Evolutionary conservation across 371 early-diverging fungal species (phyloP), one percentile per base, ranked within the genome.

Genomic region (Mortierella sp.): DNA sequence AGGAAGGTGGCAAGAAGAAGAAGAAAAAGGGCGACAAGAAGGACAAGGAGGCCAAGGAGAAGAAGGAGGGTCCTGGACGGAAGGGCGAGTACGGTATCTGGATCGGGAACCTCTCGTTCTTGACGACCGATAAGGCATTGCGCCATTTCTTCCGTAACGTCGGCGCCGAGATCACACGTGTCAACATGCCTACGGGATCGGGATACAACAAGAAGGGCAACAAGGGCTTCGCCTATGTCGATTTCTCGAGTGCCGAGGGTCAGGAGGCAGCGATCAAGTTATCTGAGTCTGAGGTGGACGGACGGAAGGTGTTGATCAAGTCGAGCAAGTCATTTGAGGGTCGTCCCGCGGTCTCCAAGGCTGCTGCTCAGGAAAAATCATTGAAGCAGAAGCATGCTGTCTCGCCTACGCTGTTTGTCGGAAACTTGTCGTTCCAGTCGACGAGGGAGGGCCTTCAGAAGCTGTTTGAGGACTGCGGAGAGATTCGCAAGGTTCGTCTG

Each of bases 381-480:
- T 12, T 65, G 46, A 84, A 87, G 77, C 91, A 91, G 79, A 91
- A 91, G 87, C 90, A 91, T 48, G 91, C 88, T 7, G 95, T 95
- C 41, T 91, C 93, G 58, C 91, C 95, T 44, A 94, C 96, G 5
- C 88, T 98, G 48, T 97, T 97, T 87, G 78, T 97, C 7, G 97
- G 97, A 48, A 97, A 97, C 89, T 83, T 98, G 75, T 88, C 91
- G 54, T 97, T 96, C 84, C 89, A 91, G 32, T 89, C 93, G 24
- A 94, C 94, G 32, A 90, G 92, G 60, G 92, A 94, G 46, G 87
- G 87, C 12, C 79, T 97, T 48, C 89, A 92, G 41, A 91, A 91
- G 49, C 76, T 90, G 5, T 95, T 96, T 84, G 90, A 86, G 51
- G 89, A 89, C 79, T 94, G 89, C 71, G 96, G 95, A 44, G 89